These are phyloP conservation scores for Colletotrichum musae DNA, from an alignment of 2,329 filamentous ascomycete species.

Conservation along the genomic window DNA sequence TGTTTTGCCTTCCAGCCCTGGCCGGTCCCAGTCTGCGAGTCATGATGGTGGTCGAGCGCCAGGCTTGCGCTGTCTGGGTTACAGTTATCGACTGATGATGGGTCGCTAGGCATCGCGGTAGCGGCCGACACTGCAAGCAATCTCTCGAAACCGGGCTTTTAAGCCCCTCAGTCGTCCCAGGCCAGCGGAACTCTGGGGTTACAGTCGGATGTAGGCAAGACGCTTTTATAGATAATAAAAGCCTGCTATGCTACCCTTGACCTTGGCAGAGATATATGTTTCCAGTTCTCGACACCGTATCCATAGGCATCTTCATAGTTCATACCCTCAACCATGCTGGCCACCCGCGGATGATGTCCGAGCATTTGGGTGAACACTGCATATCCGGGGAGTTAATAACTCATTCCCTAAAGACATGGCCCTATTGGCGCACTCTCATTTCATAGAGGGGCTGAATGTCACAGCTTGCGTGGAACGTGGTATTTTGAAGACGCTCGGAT, in stretches of 20 bases:
- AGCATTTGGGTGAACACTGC: neutral
- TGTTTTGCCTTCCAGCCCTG: no score
- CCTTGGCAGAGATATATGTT: no score
- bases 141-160: neutral
- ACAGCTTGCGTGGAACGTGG: neutral
- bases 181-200: neutral
- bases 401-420: neutral
- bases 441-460: conserved; percentile 2
- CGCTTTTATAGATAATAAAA: neutral
- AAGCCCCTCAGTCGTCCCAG: neutral
- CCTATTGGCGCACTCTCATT: neutral
- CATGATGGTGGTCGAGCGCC: neutral
- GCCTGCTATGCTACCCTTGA: no score
- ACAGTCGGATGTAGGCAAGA: neutral
- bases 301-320: neutral
- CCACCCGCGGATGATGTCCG: conserved; percentile 7
- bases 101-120: neutral
- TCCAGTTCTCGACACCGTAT: no score
- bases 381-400: neutral
- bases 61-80: neutral
- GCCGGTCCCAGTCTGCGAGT: conserved; percentile 5
- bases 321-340: neutral
- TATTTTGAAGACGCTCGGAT: conserved; percentile 9
- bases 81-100: neutral
- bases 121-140: neutral